Conservation (phyloP, 2,329 filamentous ascomycete species). For the Capronia americana region DNA sequence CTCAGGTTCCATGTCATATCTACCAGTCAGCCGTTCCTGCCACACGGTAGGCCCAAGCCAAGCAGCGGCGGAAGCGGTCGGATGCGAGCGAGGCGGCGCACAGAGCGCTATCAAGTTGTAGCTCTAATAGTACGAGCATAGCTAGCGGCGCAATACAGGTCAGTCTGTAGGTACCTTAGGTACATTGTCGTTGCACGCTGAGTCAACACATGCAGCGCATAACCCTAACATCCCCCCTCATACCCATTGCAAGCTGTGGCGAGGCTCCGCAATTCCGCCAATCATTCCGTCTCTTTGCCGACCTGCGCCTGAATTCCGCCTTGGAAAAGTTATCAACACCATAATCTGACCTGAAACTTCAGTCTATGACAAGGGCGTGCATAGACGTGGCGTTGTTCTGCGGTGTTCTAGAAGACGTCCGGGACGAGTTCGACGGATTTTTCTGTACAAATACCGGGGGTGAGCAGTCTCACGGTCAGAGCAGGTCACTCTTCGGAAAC, state of each 20-base stretch:
- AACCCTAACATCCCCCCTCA: neutral
- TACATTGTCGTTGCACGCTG: neutral
- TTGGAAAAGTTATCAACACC: slow-evolving; percentile 2
- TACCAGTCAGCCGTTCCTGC: neutral
- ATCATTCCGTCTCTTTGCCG: slow-evolving; percentile 6
- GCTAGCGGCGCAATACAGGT: neutral
- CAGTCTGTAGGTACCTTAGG: neutral
- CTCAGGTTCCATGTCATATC: neutral
- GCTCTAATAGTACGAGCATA: neutral
- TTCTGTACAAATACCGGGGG: neutral
- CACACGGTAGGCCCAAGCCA: neutral
- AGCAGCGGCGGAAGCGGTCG: neutral
- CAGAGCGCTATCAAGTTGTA: neutral
- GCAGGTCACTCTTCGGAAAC: neutral
- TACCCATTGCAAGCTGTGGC: neutral
- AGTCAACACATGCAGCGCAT: neutral
- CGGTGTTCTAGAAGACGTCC: slow-evolving; percentile 56
- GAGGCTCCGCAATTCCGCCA: slow-evolving; percentile 17
- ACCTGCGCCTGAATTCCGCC: slow-evolving; percentile 16
- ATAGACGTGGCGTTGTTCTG: slow-evolving; percentile 67
- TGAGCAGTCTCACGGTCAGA: slow-evolving; percentile 7
- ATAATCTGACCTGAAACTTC: slow-evolving; percentile 6
- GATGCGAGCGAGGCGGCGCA: neutral
- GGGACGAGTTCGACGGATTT: neutral
- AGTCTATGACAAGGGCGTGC: slow-evolving; percentile 46